Percentiles rank a stretch among this genome's conserved stretches.
These are phyloP conservation scores for Friedmanniomyces endolithicus DNA, from an alignment of 495 filamentous ascomycete species.

Conservation along the genomic window DNA sequence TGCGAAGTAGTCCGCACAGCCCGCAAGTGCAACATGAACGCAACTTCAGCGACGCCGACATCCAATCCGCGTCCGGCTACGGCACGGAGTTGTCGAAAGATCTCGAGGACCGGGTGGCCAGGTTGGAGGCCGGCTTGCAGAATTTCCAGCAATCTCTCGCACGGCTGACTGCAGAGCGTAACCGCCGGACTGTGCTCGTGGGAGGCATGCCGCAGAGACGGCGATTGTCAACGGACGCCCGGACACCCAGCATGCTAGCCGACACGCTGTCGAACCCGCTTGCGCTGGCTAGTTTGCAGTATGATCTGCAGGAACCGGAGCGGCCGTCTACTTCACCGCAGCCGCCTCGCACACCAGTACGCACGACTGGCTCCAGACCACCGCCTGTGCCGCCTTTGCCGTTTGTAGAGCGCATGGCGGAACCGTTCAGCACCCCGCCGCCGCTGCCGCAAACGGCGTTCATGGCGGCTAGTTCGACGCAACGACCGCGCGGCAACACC, in stretches of 20 bases:
- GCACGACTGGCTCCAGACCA: background rate
- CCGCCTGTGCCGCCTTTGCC: background rate
- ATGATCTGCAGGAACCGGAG: background rate
- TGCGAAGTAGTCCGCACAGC: conserved; percentile 2
- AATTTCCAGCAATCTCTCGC: conserved; percentile 11
- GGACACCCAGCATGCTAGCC: conserved; percentile 19
- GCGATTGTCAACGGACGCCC: background rate
- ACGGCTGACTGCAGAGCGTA: conserved; percentile 13
- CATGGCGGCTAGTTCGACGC: background rate
- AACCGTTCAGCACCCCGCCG: conserved; percentile 1
- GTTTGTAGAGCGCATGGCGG: background rate
- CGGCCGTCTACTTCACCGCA: conserved; percentile 13
- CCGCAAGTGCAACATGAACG: background rate
- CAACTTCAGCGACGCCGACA: conserved; percentile 1
- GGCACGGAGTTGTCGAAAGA: conserved; percentile 17
- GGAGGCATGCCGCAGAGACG: conserved; percentile 4
- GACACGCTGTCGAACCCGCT: conserved; percentile 7
- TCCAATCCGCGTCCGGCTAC: conserved; percentile 3
- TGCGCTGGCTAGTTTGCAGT: background rate
- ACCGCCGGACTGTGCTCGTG: conserved; percentile 13
- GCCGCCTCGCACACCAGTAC: conserved; percentile 9
- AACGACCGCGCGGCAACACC: background rate
- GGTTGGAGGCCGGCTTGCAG: conserved; percentile 13
- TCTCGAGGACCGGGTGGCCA: conserved; percentile 18
- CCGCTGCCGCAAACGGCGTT: background rate